These are phyloP conservation scores for Candida stauntonica DNA, from an alignment of 805 yeast genomes.

Conservation along the genomic window DNA sequence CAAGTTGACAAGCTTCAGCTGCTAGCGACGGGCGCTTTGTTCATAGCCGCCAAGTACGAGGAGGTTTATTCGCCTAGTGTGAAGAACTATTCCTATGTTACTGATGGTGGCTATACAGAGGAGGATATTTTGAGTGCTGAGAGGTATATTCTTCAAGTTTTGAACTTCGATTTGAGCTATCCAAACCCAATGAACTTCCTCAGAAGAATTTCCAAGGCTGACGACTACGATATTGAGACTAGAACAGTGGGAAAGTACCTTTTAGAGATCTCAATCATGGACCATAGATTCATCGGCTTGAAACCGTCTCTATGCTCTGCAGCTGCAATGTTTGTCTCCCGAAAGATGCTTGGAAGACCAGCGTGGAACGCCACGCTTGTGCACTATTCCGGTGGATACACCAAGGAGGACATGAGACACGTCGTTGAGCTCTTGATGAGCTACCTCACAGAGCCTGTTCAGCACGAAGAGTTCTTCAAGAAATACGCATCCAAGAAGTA, in stretches of 20 bases:
- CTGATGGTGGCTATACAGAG: constrained; percentile 80
- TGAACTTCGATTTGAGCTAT: constrained; percentile 71
- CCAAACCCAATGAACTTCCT: constrained; percentile 90
- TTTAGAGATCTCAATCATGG: constrained; percentile 72
- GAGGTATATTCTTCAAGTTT: constrained; percentile 64
- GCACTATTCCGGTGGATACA: constrained; percentile 90
- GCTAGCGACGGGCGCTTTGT: constrained; percentile 78
- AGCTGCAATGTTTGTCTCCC: constrained; percentile 78
- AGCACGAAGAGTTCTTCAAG: constrained; percentile 87
- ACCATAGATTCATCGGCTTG: constrained; percentile 65
- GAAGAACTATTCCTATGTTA: constrained; percentile 78
- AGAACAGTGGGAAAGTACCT: constrained; percentile 84
- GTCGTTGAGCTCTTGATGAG: constrained; percentile 70
- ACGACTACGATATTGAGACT: constrained; percentile 78
- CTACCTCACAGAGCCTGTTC: constrained; percentile 73
- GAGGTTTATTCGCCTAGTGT: constrained; percentile 88
- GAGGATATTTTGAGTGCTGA: constrained; percentile 83
- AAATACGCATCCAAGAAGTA: constrained; percentile 88
- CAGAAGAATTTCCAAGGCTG: constrained; percentile 86
- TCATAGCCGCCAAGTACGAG: constrained; percentile 90
- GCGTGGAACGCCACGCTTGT: constrained; percentile 84
- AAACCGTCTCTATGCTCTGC: constrained; percentile 83
- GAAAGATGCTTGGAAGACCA: constrained; percentile 59
- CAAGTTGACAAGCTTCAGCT: constrained; percentile 78
- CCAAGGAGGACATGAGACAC: constrained; percentile 64